phyloP scores from a whole-genome alignment of 2,329 filamentous ascomycete species.

The Xylaria hypoxylon region DNA sequence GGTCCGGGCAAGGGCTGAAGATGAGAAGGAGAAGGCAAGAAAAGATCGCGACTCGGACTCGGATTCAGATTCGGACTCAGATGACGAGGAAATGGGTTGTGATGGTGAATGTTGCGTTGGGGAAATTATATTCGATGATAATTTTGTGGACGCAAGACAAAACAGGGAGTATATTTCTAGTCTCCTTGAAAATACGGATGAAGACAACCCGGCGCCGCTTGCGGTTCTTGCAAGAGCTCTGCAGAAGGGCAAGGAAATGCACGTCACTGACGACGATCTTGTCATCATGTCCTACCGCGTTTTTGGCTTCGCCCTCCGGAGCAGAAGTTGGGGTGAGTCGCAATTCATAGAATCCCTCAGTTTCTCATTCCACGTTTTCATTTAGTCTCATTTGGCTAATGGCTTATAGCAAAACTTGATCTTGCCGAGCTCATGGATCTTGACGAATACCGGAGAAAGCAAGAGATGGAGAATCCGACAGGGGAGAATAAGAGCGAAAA shows the following conservation, averaged over 20 bases:
- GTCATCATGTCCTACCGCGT: constrained; percentile 51
- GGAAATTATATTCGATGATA: background rate
- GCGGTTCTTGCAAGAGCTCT: background rate
- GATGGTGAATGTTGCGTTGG: background rate
- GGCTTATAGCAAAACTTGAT: constrained; percentile 32
- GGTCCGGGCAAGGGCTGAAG: background rate
- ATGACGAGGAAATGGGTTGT: background rate
- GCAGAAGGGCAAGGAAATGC: background rate
- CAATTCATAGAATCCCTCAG: too few species aligned
- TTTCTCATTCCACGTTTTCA: too few species aligned
- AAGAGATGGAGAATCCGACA: too few species aligned
- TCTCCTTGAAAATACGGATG: background rate
- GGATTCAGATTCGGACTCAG: background rate
- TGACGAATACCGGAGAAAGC: too few species aligned
- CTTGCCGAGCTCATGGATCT: background rate
- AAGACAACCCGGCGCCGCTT: background rate
- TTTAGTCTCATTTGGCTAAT: too few species aligned
- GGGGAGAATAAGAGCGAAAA: background rate
- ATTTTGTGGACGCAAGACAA: background rate
- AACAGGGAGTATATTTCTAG: background rate
- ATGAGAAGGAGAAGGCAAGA: background rate
- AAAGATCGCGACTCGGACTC: too few species aligned
- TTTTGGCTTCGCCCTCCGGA: constrained; percentile 52
- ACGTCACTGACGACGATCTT: constrained; percentile 25
- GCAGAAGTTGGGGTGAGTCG: constrained; percentile 50